Percentiles rank a stretch among this genome's conserved stretches.
Evolutionary conservation across 306 rosid genomes (phyloP).

Genomic region (Begonia loranthoides): DNA sequence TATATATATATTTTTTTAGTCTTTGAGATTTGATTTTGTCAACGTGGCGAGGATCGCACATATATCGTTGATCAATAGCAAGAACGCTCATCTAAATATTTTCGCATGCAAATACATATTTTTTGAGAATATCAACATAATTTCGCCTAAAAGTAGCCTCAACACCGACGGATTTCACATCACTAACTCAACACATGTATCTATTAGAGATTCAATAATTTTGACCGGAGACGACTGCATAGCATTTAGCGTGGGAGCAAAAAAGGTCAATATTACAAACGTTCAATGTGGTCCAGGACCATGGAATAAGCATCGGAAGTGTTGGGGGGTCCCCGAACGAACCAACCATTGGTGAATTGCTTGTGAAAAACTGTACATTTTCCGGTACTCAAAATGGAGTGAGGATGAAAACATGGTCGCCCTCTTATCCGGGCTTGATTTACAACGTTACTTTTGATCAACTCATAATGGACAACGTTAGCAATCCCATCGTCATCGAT

Average conservation of each 20-base stretch:
- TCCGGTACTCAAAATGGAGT: slow-evolving; percentile 23
- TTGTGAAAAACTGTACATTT: slow-evolving; percentile 7
- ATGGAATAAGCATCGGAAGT: slow-evolving; percentile 31
- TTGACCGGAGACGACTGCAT: slow-evolving; percentile 23
- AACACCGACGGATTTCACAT: slow-evolving; percentile 18
- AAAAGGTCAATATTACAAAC: not conserved
- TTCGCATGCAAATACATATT: not conserved
- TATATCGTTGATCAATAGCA: slow-evolving; percentile 17
- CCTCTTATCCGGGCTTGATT: slow-evolving; percentile 3
- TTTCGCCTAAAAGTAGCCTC: slow-evolving; percentile 16
- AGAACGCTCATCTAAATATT: slow-evolving; percentile 10
- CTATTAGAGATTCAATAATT: slow-evolving; percentile 1
- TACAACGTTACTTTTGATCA: slow-evolving; percentile 8
- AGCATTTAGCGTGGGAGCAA: slow-evolving; percentile 11
- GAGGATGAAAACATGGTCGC: slow-evolving; percentile 24
- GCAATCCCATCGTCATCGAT: slow-evolving; percentile 26
- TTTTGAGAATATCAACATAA: slow-evolving; percentile 1
- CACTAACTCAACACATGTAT: not conserved
- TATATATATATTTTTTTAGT: not conserved
- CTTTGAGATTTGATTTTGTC: slow-evolving; percentile 15
- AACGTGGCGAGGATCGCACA: not conserved
- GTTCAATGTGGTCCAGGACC: slow-evolving; percentile 27
- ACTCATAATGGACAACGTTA: slow-evolving; percentile 7
- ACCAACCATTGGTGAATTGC: not conserved
- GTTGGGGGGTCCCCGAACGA: slow-evolving; percentile 5